phyloP scores from a whole-genome alignment of 768 basidiomycete species.

The Lactarius deliciosus region DNA sequence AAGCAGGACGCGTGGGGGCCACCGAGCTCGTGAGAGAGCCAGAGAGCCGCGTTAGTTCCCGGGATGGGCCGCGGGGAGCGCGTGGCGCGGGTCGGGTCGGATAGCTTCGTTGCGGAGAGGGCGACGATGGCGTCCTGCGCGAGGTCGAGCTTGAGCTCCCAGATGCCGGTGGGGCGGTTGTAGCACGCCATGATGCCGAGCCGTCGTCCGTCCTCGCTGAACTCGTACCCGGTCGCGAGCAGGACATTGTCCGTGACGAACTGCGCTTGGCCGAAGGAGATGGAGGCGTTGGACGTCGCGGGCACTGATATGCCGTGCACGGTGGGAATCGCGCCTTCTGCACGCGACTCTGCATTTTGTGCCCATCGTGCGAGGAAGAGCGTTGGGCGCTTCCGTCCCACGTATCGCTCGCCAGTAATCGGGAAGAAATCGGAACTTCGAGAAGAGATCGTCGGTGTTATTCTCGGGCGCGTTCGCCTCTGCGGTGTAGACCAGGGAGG shows the following conservation, averaged over 20 bases:
- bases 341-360: background rate
- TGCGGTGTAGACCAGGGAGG: slow-evolving; percentile 27
- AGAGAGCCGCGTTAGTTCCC: slow-evolving; percentile 29
- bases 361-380: slow-evolving; percentile 21
- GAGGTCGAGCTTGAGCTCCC: slow-evolving; percentile 30
- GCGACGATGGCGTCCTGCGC: slow-evolving; percentile 3
- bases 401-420: slow-evolving; percentile 27
- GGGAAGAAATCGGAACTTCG: slow-evolving; percentile 26
- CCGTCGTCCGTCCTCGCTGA: slow-evolving; percentile 32
- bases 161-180: slow-evolving; percentile 35
- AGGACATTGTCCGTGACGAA: slow-evolving; percentile 29
- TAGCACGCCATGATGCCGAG: slow-evolving; percentile 38
- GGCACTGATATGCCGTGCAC: slow-evolving; percentile 14
- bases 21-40: slow-evolving; percentile 36
- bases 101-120: slow-evolving; percentile 16
- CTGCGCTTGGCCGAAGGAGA: slow-evolving; percentile 26
- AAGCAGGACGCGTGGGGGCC: slow-evolving; percentile 37
- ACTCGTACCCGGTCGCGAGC: slow-evolving; percentile 34
- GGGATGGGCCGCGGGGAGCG: slow-evolving; percentile 31
- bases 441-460: slow-evolving; percentile 16
- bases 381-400: slow-evolving; percentile 24
- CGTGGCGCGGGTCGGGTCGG: slow-evolving; percentile 20
- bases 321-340: background rate
- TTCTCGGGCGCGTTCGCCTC: slow-evolving; percentile 27
- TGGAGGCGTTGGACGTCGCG: background rate